Base-by-base conservation (phyloP, 345 rosid species). In the Aegle marmelos region DNA sequence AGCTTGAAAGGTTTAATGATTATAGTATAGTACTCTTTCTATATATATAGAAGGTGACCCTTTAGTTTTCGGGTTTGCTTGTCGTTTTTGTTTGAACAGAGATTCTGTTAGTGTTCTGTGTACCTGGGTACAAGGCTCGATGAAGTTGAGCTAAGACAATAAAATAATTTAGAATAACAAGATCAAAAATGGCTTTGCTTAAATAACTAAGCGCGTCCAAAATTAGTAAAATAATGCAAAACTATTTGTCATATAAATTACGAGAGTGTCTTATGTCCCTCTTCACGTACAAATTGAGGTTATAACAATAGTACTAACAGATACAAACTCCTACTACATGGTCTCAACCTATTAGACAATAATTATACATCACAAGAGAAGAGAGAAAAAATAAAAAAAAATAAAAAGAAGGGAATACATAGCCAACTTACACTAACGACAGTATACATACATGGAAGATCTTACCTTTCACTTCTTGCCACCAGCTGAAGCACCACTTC, bases 401-500 rank as follows among this genome's bases (percentile, higher is more conserved):
- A 39, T 10, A 41, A 10, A 41, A 45, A 41, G 13, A 41, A 17
- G 14, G 53, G 63, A 79, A 59, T 74, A 79, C 78, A 73, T 78
- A 45, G 60, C 81, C 36, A 84, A 70, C 65, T 70, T 79, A 77
- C 65, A 54, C 53, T 13, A 45, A 5, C 57, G 59, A 28, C 34
- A 66, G 50, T 45, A 37, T 24, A 27, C 63, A 76, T 56, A 19
- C 17, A 76, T 48, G 57, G 6, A 76, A 67, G 56, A 25, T 66
- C 78, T 84, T 75, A 82, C 85, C 83, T 73, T 62, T 90, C 88
- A 91, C 81, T 88, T 88, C 85, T 86, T 87, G 79, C 88, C 79
- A 48, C 84, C 88, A 33, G 88, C 67, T n/a, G 76, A 76, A 16
- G 85, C 83, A 54, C 63, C 74, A 33, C 80, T 80, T 48, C 95